These are phyloP conservation scores for Entamoeba invadens DNA, from an alignment of 208 protist species.

Conservation along the genomic window DNA sequence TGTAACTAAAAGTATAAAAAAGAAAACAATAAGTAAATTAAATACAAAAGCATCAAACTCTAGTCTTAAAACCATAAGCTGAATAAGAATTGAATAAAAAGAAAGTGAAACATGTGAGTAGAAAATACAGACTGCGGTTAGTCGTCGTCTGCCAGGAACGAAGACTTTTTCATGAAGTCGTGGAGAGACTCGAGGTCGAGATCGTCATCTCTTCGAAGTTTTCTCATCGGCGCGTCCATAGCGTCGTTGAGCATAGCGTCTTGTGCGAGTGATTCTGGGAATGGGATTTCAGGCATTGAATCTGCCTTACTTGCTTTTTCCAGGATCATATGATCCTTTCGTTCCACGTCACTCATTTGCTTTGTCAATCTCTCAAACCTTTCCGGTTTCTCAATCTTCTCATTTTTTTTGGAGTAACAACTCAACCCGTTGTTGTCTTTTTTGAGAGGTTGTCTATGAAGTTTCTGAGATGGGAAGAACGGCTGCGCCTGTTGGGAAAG, in stretches of 20 bases:
- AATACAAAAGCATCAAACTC: too few species aligned
- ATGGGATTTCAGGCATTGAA: background rate
- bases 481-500: too few species aligned
- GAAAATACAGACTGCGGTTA: background rate
- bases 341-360: background rate
- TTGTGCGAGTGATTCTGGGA: background rate
- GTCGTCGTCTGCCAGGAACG: background rate
- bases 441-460: background rate
- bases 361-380: background rate
- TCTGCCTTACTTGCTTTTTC: background rate
- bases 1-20: too few species aligned
- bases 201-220: background rate
- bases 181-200: background rate
- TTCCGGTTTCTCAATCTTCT: background rate
- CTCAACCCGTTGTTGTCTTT: background rate
- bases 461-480: too few species aligned
- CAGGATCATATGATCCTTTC: background rate
- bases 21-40: too few species aligned
- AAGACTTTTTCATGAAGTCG: background rate
- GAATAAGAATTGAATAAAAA: background rate
- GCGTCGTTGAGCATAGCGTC: background rate
- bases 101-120: background rate
- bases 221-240: background rate
- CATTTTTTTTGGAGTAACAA: background rate
- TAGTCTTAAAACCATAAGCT: too few species aligned